Evolutionary conservation across 2,329 filamentous ascomycete genomes (phyloP).

Genomic region (Trichophyton schoenleinii): DNA sequence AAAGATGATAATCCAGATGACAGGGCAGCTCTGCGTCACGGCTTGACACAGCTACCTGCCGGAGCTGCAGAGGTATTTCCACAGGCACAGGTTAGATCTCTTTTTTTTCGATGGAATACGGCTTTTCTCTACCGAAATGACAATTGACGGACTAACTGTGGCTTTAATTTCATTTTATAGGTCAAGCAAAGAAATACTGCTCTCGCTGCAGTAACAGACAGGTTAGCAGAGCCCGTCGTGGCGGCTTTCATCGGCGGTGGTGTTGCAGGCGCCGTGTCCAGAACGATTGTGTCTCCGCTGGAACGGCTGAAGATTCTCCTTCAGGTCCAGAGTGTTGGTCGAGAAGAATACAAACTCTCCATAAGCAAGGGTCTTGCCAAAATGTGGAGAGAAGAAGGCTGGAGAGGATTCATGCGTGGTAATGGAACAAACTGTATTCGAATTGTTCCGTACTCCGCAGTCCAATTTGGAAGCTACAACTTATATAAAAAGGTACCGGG

Average conservation of each 20-base stretch:
- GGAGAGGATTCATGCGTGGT: conserved; percentile 92
- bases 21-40: not conserved
- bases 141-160: not conserved
- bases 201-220: conserved; percentile 15
- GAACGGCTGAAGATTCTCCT: conserved; percentile 97
- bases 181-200: not conserved
- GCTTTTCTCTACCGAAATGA: not conserved
- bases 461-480: conserved; percentile 97
- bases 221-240: conserved; percentile 62
- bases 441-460: conserved; percentile 94
- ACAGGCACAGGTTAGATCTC: not conserved
- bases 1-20: conserved; percentile 4
- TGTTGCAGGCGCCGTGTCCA: conserved; percentile 88
- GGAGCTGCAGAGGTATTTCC: not conserved
- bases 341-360: conserved; percentile 86
- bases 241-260: conserved; percentile 92
- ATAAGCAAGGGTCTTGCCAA: conserved; percentile 79
- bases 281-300: conserved; percentile 90
- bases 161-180: not conserved
- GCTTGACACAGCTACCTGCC: not conserved
- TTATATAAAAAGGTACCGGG: conserved; percentile 78
- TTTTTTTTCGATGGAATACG: not conserved
- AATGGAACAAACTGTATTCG: conserved; percentile 98
- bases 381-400: conserved; percentile 96
- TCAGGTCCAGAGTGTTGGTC: conserved; percentile 81